Conservation (phyloP, 2,329 filamentous ascomycete genomes). For the Ophiostoma montium region DNA sequence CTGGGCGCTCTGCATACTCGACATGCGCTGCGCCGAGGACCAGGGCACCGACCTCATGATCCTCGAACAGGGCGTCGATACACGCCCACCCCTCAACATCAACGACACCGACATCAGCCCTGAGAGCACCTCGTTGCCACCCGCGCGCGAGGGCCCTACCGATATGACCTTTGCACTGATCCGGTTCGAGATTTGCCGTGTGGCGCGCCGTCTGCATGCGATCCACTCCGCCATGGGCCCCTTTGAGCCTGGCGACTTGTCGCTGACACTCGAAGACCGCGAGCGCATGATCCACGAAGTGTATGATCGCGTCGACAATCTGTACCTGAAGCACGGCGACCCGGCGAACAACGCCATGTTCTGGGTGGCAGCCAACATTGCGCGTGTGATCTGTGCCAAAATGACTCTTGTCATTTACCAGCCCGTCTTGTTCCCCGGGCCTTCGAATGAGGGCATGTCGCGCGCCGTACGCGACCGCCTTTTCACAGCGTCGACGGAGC, state of each 20-base stretch:
- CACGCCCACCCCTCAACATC: constrained; percentile 40
- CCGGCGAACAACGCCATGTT: constrained; percentile 30
- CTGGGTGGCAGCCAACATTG: constrained; percentile 35
- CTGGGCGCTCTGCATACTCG: constrained; percentile 46
- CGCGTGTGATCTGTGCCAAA: constrained; percentile 37
- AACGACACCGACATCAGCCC: constrained; percentile 38
- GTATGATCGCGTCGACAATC: constrained; percentile 31
- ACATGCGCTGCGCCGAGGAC: constrained; percentile 45
- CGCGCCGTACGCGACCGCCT: constrained; percentile 23
- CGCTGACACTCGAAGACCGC: constrained; percentile 27
- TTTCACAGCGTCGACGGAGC: constrained; percentile 36
- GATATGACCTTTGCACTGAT: constrained; percentile 35
- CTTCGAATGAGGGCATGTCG: constrained; percentile 21
- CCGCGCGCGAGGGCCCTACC: constrained; percentile 35
- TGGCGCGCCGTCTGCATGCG: constrained; percentile 26
- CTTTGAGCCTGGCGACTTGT: constrained; percentile 18
- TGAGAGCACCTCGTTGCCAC: constrained; percentile 32
- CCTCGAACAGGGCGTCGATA: constrained; percentile 33
- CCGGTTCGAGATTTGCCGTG: constrained; percentile 27
- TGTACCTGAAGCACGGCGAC: constrained; percentile 37
- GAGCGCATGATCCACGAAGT: constrained; percentile 21
- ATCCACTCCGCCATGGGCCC: constrained; percentile 21
- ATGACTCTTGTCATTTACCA: constrained; percentile 41
- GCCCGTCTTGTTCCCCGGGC: constrained; percentile 30
- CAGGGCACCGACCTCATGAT: constrained; percentile 39